Percentiles rank a stretch among this genome's conserved stretches.
Evolutionary conservation across 192 early-diverging fungal genomes (phyloP).

Genomic region (Umbelopsis isabellina): DNA sequence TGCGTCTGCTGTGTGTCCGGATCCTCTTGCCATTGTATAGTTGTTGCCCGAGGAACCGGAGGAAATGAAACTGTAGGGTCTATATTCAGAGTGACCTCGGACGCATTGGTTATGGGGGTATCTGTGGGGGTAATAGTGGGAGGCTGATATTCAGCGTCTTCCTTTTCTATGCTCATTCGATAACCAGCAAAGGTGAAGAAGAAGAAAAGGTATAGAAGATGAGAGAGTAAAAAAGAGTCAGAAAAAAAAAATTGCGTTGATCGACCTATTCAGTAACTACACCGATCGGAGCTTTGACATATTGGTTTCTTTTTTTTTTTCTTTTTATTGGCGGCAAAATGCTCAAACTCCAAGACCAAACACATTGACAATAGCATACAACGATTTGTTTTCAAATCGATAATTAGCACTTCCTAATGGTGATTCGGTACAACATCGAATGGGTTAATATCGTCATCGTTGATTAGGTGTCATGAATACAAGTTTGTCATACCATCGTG

Average conservation of each 20-base stretch:
- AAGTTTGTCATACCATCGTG: constrained; percentile 60
- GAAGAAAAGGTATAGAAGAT: not conserved
- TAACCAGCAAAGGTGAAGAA: not conserved
- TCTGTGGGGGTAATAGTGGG: not conserved
- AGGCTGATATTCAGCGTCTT: not conserved
- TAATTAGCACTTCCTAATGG: constrained; percentile 68
- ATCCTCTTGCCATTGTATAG: constrained; percentile 6
- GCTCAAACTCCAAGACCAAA: constrained; percentile 62
- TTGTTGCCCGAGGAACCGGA: constrained; percentile 9
- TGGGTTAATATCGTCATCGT: not conserved
- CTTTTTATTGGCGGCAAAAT: not conserved
- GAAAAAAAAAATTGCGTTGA: constrained; percentile 13
- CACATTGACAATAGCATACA: constrained; percentile 80
- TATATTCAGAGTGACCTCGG: not conserved
- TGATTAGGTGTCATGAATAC: constrained; percentile 10
- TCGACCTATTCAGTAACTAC: not conserved
- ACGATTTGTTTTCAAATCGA: constrained; percentile 76
- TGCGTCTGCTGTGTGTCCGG: constrained; percentile 7
- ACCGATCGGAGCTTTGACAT: not conserved
- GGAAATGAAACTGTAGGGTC: constrained; percentile 14
- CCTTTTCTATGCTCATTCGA: constrained; percentile 6
- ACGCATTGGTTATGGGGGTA: not conserved
- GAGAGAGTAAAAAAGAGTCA: not conserved
- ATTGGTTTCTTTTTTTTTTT: not conserved
- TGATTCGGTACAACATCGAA: not conserved